Evolutionary conservation across 2,329 filamentous ascomycete genomes (phyloP).

Genomic region (Cladophialophora psammophila): DNA sequence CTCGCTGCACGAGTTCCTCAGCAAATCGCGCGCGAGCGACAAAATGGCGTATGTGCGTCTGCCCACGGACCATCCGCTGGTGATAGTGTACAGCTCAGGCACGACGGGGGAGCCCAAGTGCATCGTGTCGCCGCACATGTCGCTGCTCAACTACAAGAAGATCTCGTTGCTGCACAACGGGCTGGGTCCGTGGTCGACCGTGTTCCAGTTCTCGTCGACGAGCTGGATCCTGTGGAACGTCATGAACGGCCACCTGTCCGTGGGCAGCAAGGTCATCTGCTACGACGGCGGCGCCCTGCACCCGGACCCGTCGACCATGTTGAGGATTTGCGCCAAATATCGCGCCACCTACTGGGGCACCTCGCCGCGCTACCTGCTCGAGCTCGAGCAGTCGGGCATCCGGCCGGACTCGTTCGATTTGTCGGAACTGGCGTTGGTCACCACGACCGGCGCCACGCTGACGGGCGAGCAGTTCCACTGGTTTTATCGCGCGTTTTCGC

Average conservation of each 20-base stretch:
- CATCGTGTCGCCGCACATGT: conserved; percentile 55
- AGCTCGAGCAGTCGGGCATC: conserved; percentile 48
- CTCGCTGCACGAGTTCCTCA: conserved; percentile 45
- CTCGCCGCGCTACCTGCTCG: conserved; percentile 54
- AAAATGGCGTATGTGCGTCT: conserved; percentile 49
- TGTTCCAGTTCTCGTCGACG: conserved; percentile 57
- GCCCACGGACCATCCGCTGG: conserved; percentile 52
- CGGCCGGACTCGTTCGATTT: conserved; percentile 45
- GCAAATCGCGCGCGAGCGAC: conserved; percentile 43
- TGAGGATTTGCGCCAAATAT: conserved; percentile 48
- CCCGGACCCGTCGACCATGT: conserved; percentile 48
- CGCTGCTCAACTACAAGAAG: conserved; percentile 53
- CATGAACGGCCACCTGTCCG: conserved; percentile 53
- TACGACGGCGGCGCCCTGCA: conserved; percentile 56
- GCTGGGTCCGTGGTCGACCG: conserved; percentile 48
- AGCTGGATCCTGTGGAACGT: conserved; percentile 59
- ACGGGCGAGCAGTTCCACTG: conserved; percentile 54
- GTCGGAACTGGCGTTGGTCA: conserved; percentile 50
- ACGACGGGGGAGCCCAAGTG: conserved; percentile 56
- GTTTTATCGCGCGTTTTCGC: conserved; percentile 53
- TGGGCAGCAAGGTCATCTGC: conserved; percentile 52
- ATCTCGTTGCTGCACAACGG: conserved; percentile 55
- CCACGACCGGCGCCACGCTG: conserved; percentile 56
- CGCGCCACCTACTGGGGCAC: conserved; percentile 54
- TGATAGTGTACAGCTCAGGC: conserved; percentile 55